Base-by-base conservation (phyloP, 495 filamentous ascomycete genomes). In the Letharia lupina region DNA sequence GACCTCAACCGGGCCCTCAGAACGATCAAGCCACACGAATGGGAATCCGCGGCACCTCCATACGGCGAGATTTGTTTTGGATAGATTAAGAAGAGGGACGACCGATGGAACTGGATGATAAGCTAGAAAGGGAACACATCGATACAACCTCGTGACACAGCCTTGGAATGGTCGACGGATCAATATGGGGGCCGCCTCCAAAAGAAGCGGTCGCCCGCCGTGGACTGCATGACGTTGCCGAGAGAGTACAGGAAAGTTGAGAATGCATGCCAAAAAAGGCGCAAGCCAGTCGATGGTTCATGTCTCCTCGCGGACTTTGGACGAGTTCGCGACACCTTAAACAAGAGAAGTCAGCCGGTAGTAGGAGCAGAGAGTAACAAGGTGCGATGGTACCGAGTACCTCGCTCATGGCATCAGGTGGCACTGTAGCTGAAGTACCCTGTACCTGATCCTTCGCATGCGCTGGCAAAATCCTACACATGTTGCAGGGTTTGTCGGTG, bases 81-180 rank as follows among this genome's bases (percentile, higher is more conserved):
- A 45, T 42, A 64, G 52, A 64, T 35, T 31, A 28, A 33, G 52
- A 35, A 15, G 4, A 56, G 18, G 52, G 52, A 56, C 12, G 52
- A 18, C 35, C 31, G 52, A 56, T 56, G 52, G 12, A 56, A 56
- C 52, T 6, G 13, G 28, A 35, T 33, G 31, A 56, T 33, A 35
- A 16, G 31, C 31, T 33, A 16, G 12, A 56, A 35, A 47, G 10
- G 31, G 12, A 18, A 35, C 1, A 6, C 11, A 16, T 16, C 23
- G 52, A 31, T 56, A 56, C 31, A 0, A 56, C 31, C n/a, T 37
- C 8, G 16, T 8, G 20, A 57, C 63, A 65, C 54, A 65, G 63
- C 42, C 52, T 37, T 65, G 41, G 40, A 16, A n/a, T 40, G 11
- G 54, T 16, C 54, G 37, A 48, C 7, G 6, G 35, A 28, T 28